Conservation (phyloP, 305 asterid species). For the Nicotiana rustica region DNA sequence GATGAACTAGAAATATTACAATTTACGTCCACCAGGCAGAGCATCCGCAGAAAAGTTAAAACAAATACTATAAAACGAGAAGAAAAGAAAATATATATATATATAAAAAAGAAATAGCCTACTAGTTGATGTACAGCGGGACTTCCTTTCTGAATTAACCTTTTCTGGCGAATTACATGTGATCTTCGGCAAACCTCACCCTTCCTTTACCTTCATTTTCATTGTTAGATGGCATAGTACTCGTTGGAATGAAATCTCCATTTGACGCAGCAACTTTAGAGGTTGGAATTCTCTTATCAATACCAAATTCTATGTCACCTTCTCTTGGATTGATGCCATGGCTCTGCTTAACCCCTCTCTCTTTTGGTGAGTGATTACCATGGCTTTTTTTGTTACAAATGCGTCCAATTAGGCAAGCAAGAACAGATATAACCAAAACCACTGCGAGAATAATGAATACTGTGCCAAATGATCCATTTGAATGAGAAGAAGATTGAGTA, state of each 20-base stretch:
- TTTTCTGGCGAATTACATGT: not conserved
- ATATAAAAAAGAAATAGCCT: not conserved
- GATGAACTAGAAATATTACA: not conserved
- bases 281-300: not conserved
- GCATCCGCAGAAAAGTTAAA: not conserved
- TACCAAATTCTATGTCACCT: slow-evolving; percentile 33
- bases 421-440: slow-evolving; percentile 1
- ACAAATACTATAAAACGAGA: not conserved
- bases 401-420: slow-evolving; percentile 20
- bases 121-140: not conserved
- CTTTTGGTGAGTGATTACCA: not conserved
- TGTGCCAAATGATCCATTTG: slow-evolving; percentile 29
- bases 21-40: too few relatives aligned
- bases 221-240: not conserved
- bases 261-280: slow-evolving; percentile 21
- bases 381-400: slow-evolving; percentile 24
- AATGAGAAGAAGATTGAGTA: slow-evolving; percentile 24
- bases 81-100: not conserved
- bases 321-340: not conserved
- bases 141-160: too few relatives aligned
- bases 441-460: slow-evolving; percentile 28
- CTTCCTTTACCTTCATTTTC: not conserved
- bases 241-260: not conserved
- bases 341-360: not conserved
- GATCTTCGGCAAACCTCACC: slow-evolving; percentile 19